Evolutionary conservation across 2,329 filamentous ascomycete genomes (phyloP).

Genomic region (Phyllosticta paracitricarpa): DNA sequence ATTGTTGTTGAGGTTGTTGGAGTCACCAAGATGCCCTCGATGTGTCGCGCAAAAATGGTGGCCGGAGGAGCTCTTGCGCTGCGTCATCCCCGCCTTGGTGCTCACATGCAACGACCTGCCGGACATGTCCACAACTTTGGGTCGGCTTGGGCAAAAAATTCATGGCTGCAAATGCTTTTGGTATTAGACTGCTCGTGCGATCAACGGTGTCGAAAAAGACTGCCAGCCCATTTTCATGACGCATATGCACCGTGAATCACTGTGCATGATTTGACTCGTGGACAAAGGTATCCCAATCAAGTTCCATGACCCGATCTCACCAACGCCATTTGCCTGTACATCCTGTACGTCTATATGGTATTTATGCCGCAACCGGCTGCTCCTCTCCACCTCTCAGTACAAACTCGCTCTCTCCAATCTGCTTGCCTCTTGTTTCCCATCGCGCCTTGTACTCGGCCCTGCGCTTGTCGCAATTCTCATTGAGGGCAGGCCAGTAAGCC

Average conservation of each 20-base stretch:
- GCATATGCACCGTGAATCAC: background rate
- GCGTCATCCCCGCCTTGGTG: background rate
- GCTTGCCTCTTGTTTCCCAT: conserved; percentile 72
- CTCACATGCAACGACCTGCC: background rate
- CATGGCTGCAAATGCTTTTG: background rate
- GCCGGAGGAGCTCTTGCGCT: background rate
- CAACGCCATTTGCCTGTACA: background rate
- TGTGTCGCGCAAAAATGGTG: background rate
- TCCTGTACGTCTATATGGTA: background rate
- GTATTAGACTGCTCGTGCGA: background rate
- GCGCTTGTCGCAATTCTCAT: conserved; percentile 57
- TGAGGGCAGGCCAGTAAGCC: conserved; percentile 80
- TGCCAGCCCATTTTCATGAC: background rate
- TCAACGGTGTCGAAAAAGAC: background rate
- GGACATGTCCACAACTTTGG: background rate
- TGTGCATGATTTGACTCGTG: background rate
- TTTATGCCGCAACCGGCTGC: background rate
- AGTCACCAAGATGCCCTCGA: background rate
- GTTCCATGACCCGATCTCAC: background rate
- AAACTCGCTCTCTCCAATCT: conserved; percentile 76
- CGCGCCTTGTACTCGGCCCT: conserved; percentile 53
- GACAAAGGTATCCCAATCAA: background rate
- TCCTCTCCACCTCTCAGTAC: conserved; percentile 66
- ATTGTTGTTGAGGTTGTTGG: background rate
- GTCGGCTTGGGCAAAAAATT: background rate